These are phyloP conservation scores for Sphagnum magellanicum DNA, from an alignment of 228 moss, liverwort and hornwort species.

Conservation along the genomic window DNA sequence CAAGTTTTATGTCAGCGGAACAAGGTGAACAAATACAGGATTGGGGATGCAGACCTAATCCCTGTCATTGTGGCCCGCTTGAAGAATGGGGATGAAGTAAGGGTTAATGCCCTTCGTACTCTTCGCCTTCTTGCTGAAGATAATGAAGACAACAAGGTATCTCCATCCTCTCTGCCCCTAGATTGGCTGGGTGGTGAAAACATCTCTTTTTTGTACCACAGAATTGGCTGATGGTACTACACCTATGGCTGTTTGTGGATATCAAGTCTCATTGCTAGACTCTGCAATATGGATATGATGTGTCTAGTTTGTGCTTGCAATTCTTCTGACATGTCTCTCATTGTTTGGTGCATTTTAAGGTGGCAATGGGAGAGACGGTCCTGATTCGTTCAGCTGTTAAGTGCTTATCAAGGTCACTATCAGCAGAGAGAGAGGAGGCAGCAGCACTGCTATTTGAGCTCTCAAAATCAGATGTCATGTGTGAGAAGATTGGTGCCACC, in stretches of 20 bases:
- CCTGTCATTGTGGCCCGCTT: conserved; percentile 60
- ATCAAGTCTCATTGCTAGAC: too few species aligned
- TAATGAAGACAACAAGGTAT: conserved; percentile 71
- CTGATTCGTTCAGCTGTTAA: conserved; percentile 5
- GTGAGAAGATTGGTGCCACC: conserved; percentile 9
- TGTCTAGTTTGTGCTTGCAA: too few species aligned
- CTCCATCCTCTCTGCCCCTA: background rate
- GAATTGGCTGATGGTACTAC: background rate
- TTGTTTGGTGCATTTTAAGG: conserved; percentile 1
- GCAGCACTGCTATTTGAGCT: conserved; percentile 3
- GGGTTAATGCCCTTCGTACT: conserved; percentile 53
- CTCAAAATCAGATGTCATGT: conserved; percentile 1
- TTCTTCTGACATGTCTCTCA: background rate
- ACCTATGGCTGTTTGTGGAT: too few species aligned
- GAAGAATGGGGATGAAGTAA: conserved; percentile 70
- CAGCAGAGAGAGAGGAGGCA: conserved; percentile 7
- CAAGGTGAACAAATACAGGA: conserved; percentile 71
- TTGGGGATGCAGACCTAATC: conserved; percentile 65
- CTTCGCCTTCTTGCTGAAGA: conserved; percentile 78
- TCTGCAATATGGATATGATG: too few species aligned
- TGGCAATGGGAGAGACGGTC: conserved; percentile 7
- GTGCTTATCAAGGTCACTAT: background rate
- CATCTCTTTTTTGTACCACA: background rate
- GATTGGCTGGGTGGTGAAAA: background rate
- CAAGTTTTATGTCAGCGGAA: conserved; percentile 61